Evolutionary conservation across 768 basidiomycete species (phyloP).

Genomic region (Suillus fuscotomentosus): DNA sequence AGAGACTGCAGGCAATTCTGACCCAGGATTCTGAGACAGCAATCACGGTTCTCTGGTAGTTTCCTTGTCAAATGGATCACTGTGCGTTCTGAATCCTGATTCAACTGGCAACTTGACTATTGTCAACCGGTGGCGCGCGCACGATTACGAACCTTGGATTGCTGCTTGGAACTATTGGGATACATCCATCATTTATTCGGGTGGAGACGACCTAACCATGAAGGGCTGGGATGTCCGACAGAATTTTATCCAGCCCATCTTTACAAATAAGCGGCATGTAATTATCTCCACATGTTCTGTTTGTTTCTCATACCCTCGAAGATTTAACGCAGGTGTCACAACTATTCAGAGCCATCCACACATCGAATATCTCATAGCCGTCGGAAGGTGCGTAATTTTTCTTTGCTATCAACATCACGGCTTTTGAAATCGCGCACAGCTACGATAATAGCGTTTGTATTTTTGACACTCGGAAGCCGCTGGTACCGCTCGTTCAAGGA

Average conservation of each 20-base stretch:
- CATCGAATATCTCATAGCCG: slow-evolving; percentile 78
- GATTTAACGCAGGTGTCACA: slow-evolving; percentile 93
- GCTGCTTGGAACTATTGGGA: slow-evolving; percentile 91
- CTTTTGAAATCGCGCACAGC: slow-evolving; percentile 38
- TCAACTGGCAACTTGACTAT: slow-evolving; percentile 45
- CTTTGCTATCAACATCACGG: not conserved
- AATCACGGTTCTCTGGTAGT: slow-evolving; percentile 60
- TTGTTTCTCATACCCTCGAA: slow-evolving; percentile 27
- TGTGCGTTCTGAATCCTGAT: slow-evolving; percentile 59
- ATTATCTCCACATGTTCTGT: not conserved
- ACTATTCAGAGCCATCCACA: slow-evolving; percentile 83
- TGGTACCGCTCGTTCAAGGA: slow-evolving; percentile 51
- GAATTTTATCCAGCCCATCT: slow-evolving; percentile 55
- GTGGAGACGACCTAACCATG: slow-evolving; percentile 89
- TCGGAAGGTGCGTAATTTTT: slow-evolving; percentile 68
- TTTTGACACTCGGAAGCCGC: slow-evolving; percentile 77
- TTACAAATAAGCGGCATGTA: slow-evolving; percentile 69
- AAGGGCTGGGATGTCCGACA: slow-evolving; percentile 90
- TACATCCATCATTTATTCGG: slow-evolving; percentile 77
- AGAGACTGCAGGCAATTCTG: not conserved
- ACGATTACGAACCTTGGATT: slow-evolving; percentile 94
- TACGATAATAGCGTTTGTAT: slow-evolving; percentile 81
- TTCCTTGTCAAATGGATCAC: slow-evolving; percentile 78
- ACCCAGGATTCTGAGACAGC: slow-evolving; percentile 30
- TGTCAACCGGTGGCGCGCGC: slow-evolving; percentile 74